Evolutionary conservation across 139 green algal species (phyloP), one percentile per base, ranked within the genome.

Genomic region (Tetradesmus lagerheimii): DNA sequence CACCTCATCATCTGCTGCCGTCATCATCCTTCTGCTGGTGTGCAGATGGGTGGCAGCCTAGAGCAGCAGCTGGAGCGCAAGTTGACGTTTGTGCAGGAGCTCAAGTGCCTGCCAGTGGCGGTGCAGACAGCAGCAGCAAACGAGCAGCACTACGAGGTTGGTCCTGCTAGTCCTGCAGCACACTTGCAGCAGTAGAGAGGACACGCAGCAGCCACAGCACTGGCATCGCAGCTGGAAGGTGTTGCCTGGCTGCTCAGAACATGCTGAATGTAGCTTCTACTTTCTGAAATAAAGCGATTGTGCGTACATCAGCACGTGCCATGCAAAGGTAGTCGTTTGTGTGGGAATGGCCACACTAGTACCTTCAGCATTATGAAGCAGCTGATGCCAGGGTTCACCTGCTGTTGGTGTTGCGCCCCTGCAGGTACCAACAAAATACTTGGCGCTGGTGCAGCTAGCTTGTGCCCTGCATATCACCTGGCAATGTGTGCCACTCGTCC

Each of bases 121-220:
- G 89, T 98, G 15, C 93, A 98, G 85, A 99, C 97, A 0, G 89
- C 80, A 4, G 94, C 95, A 25, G 97, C 98, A 41, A 99, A 99
- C 83, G 95, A 98, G 87, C 96, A 99, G 89, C 97, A 98, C 92
- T 99, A 99, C 79, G 96, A 98, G 94, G 94, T 96, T 41, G 18
- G 57, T 31, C n/a, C n/a, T 71, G 20, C 2, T 31, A 23, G 57
- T n/a, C 57, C 57, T 71, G 57, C 57, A 31, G 20, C 25, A 71
- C 57, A 71, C 20, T 38, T 34, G 8, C 27, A 79, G 71, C 71
- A 79, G 71, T 15, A 41, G 12, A 23, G 25, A n/a, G 0, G 57
- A 4, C 71, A 25, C 6, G 3, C 71, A 39, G 31, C 31, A 37
- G n/a, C 71, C 6, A 11, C 37, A 37, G 66, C 66, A 43, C 8